Percentiles rank a stretch among this genome's conserved stretches.
Evolutionary conservation across 768 basidiomycete species (phyloP).

Genomic region (Rhodotorula sphaerocarpa): DNA sequence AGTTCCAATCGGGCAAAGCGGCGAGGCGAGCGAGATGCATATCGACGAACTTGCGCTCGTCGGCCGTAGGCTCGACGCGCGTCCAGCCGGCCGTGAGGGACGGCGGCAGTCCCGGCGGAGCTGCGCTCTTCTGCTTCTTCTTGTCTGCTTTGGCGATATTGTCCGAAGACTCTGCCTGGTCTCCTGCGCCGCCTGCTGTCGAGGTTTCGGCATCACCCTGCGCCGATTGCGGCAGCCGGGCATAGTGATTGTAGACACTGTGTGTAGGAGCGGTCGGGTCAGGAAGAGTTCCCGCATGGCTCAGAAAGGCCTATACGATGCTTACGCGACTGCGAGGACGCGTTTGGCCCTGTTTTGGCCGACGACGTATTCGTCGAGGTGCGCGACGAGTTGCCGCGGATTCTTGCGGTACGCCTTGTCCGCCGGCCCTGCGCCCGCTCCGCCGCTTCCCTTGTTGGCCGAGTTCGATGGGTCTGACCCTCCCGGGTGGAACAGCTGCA

Average conservation of each 20-base stretch:
- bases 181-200: too few relatives aligned
- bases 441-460: not conserved
- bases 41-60: not conserved
- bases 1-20: not conserved
- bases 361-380: conserved; percentile 56
- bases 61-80: not conserved
- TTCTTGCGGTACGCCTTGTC: not conserved
- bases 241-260: conserved; percentile 93
- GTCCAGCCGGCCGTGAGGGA: not conserved
- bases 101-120: not conserved
- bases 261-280: too few relatives aligned
- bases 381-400: conserved; percentile 4
- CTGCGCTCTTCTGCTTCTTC: not conserved
- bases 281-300: too few relatives aligned
- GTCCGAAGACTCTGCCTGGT: too few relatives aligned
- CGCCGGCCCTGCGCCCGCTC: not conserved
- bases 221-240: conserved; percentile 57
- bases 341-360: conserved; percentile 92
- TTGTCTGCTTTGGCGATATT: too few relatives aligned
- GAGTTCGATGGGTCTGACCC: too few relatives aligned
- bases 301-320: too few relatives aligned
- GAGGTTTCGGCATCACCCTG: conserved; percentile 36
- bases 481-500: too few relatives aligned
- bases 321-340: conserved; percentile 77
- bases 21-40: not conserved